phyloP scores from a whole-genome alignment of 2,329 filamentous ascomycete genomes.

The Cladophialophora psammophila region DNA sequence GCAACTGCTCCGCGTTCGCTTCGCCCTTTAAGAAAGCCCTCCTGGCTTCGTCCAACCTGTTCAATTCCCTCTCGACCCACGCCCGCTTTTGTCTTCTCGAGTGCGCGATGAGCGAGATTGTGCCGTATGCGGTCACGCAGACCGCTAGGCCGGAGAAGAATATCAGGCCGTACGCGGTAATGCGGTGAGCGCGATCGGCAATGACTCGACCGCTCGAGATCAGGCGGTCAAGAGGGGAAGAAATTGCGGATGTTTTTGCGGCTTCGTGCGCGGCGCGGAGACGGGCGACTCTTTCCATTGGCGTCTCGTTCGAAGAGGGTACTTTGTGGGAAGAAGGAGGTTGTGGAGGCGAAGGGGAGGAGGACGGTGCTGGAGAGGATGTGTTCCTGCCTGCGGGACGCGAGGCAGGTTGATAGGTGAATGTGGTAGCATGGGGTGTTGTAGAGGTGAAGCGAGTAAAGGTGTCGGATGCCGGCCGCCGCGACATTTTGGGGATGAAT shows the following conservation, averaged over 20 bases:
- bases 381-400: conserved; percentile 26
- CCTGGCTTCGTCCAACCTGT: conserved; percentile 52
- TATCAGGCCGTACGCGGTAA: conserved; percentile 67
- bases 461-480: conserved; percentile 54
- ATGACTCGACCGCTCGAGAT: conserved; percentile 62
- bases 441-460: conserved; percentile 60
- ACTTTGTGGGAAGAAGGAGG: conserved; percentile 25
- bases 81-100: conserved; percentile 70
- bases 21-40: conserved; percentile 51
- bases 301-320: conserved; percentile 60
- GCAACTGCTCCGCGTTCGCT: conserved; percentile 51
- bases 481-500: conserved; percentile 41
- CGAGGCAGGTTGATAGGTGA: conserved; percentile 43
- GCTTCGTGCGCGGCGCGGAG: conserved; percentile 72
- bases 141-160: conserved; percentile 66
- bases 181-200: conserved; percentile 68
- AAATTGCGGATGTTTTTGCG: conserved; percentile 67
- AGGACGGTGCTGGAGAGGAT: conserved; percentile 30
- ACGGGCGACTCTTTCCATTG: conserved; percentile 73
- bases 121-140: conserved; percentile 68
- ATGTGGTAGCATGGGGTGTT: conserved; percentile 53
- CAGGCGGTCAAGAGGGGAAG: conserved; percentile 62
- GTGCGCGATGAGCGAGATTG: conserved; percentile 71
- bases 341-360: conserved; percentile 24
- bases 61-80: conserved; percentile 62